Conservation (phyloP, 2,329 filamentous ascomycete species). For the Microcyclospora pomicola region DNA sequence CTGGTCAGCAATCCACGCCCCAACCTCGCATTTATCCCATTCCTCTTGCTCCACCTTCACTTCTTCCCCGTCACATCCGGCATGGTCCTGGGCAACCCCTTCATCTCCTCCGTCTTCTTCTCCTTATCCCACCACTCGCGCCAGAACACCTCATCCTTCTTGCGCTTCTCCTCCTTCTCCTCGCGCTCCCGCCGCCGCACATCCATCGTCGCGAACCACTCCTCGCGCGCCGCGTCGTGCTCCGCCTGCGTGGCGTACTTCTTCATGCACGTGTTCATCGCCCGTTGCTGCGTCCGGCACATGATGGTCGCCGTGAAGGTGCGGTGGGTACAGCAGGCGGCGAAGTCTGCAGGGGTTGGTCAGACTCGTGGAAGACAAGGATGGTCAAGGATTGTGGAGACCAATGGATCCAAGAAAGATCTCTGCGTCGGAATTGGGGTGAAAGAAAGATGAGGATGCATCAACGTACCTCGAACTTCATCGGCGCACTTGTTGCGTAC, state of each 20-base stretch:
- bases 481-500: slow-evolving; percentile 61
- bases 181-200: slow-evolving; percentile 56
- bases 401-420: no score
- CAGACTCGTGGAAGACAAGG: no score
- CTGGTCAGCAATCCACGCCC: no score
- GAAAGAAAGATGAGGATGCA: not conserved
- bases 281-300: slow-evolving; percentile 63
- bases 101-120: slow-evolving; percentile 1
- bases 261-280: slow-evolving; percentile 93
- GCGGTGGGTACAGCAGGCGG: slow-evolving; percentile 71
- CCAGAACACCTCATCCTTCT: slow-evolving; percentile 32
- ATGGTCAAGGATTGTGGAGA: not conserved
- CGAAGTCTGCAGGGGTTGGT: slow-evolving; percentile 74
- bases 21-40: no score
- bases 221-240: slow-evolving; percentile 75
- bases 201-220: slow-evolving; percentile 75
- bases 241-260: slow-evolving; percentile 69
- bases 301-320: slow-evolving; percentile 80
- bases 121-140: slow-evolving; percentile 38
- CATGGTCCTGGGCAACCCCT: slow-evolving; percentile 1
- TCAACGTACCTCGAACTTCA: slow-evolving; percentile 32
- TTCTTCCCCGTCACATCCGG: slow-evolving; percentile 4
- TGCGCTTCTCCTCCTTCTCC: slow-evolving; percentile 33
- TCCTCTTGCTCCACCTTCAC: not conserved
- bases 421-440: no score